Conservation (phyloP, 2,329 filamentous ascomycete species). For the Nigrograna mackinnonii region DNA sequence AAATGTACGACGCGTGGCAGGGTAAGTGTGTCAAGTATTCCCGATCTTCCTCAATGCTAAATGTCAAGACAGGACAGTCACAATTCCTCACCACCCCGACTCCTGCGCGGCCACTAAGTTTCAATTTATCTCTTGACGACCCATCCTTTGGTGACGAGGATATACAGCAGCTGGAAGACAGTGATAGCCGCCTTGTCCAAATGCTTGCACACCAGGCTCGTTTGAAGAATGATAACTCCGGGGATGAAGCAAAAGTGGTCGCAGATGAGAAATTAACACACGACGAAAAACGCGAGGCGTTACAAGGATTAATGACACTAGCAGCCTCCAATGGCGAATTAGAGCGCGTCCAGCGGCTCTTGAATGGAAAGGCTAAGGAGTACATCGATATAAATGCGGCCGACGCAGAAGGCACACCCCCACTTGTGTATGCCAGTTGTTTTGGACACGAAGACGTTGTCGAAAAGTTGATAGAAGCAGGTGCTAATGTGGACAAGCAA, state of each 20-base stretch:
- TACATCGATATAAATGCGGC: conserved; percentile 84
- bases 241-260: conserved; percentile 78
- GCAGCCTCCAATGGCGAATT: conserved; percentile 96
- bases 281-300: conserved; percentile 75
- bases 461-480: conserved; percentile 78
- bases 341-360: conserved; percentile 74
- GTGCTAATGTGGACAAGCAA: conserved; percentile 87
- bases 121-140: conserved; percentile 84
- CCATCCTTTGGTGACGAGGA: conserved; percentile 71
- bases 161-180: conserved; percentile 66
- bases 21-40: conserved; percentile 57
- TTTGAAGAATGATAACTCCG: conserved; percentile 70
- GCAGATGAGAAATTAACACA: conserved; percentile 73
- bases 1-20: conserved; percentile 99
- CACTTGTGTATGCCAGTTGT: conserved; percentile 95
- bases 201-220: conserved; percentile 96
- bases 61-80: conserved; percentile 72
- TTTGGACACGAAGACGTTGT: conserved; percentile 95
- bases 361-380: conserved; percentile 72
- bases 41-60: not conserved
- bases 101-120: conserved; percentile 79
- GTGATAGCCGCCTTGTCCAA: conserved; percentile 86
- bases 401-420: conserved; percentile 95
- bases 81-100: conserved; percentile 90
- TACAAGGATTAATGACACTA: conserved; percentile 91